Conservation (phyloP, 768 basidiomycete genomes). For the Lactarius psammicola region DNA sequence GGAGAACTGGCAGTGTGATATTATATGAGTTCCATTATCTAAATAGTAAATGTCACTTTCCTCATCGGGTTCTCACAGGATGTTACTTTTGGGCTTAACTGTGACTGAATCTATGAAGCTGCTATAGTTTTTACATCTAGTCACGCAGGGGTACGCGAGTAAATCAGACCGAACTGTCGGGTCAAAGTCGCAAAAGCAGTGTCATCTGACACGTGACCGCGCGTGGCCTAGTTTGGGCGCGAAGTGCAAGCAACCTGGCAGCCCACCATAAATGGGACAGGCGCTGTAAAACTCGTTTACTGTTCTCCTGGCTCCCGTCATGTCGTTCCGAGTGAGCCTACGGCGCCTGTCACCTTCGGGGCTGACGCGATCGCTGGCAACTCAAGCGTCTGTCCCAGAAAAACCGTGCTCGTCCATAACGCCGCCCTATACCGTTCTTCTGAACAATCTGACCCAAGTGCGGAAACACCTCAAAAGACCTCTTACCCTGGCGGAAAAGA, state of each 20-base stretch:
- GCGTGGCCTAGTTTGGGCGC: neutral
- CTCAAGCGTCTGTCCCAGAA: slow-evolving; percentile 42
- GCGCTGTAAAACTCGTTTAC: neutral
- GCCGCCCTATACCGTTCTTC: slow-evolving; percentile 75
- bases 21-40: no score
- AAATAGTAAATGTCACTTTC: no score
- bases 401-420: slow-evolving; percentile 74
- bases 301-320: slow-evolving; percentile 7
- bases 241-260: neutral
- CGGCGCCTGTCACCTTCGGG: slow-evolving; percentile 12
- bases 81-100: no score
- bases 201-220: neutral
- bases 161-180: no score
- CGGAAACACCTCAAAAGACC: slow-evolving; percentile 70
- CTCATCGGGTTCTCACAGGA: no score
- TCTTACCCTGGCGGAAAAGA: slow-evolving; percentile 95
- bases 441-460: slow-evolving; percentile 67
- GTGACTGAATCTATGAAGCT: no score
- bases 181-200: no score
- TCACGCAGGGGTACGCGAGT: no score
- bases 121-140: no score
- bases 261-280: neutral
- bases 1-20: no score
- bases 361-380: slow-evolving; percentile 36
- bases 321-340: slow-evolving; percentile 18